Evolutionary conservation across 768 basidiomycete genomes (phyloP).

Genomic region (Antrodiella citrinella): DNA sequence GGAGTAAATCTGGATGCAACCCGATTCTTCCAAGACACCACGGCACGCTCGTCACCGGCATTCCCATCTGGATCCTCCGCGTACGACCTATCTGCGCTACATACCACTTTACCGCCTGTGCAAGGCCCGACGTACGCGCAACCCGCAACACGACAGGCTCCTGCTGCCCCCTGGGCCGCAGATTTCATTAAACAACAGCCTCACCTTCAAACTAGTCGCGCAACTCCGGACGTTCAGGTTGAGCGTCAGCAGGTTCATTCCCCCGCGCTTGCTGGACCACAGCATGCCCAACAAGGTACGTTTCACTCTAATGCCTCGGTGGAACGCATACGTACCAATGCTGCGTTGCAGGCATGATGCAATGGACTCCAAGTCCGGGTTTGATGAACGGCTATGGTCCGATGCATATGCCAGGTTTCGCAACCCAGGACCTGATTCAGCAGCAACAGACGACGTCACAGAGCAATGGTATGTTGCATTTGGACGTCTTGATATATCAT

Average conservation of each 20-base stretch:
- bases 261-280: not conserved
- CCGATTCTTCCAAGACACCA: conserved; percentile 48
- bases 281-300: not conserved
- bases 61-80: conserved; percentile 28
- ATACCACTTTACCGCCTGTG: conserved; percentile 34
- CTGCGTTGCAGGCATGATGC: not conserved
- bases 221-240: not conserved
- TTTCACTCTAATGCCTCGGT: too few relatives aligned
- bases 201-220: not conserved
- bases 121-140: conserved; percentile 14
- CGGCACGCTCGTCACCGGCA: conserved; percentile 16
- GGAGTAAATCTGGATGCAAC: conserved; percentile 58
- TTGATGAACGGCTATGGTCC: conserved; percentile 29
- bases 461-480: conserved; percentile 40
- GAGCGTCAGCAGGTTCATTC: not conserved
- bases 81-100: conserved; percentile 57
- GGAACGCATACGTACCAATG: too few relatives aligned
- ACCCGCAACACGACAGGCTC: conserved; percentile 15
- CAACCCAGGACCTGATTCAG: conserved; percentile 3
- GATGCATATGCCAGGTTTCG: conserved; percentile 27
- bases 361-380: conserved; percentile 16
- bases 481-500: not conserved
- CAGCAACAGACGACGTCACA: conserved; percentile 21
- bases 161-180: conserved; percentile 47
- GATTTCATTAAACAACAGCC: conserved; percentile 45